phyloP scores from a whole-genome alignment of 495 filamentous ascomycete genomes.

The Aspergillus bertholletiae region DNA sequence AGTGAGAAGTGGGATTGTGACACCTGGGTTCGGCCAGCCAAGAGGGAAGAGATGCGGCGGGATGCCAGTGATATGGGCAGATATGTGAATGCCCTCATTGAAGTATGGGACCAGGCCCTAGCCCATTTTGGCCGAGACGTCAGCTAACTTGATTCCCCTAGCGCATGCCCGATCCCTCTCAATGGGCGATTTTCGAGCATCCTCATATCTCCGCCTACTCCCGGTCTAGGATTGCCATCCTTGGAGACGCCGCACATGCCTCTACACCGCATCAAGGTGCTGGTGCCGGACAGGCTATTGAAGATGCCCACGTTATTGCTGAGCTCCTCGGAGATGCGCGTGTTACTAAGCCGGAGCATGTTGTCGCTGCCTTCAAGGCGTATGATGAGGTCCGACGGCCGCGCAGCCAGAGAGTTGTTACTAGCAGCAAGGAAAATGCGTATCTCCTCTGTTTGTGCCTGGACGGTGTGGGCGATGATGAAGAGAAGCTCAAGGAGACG shows the following conservation, averaged over 20 bases:
- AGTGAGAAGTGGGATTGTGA: slow-evolving; percentile 44
- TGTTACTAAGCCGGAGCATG: slow-evolving; percentile 19
- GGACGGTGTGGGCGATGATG: slow-evolving; percentile 41
- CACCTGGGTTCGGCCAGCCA: slow-evolving; percentile 54
- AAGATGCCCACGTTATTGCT: slow-evolving; percentile 60
- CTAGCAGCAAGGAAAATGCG: slow-evolving; percentile 44
- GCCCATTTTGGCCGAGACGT: not conserved
- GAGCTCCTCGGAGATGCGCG: slow-evolving; percentile 47
- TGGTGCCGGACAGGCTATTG: slow-evolving; percentile 65
- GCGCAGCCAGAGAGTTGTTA: slow-evolving; percentile 46
- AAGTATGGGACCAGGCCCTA: slow-evolving; percentile 20
- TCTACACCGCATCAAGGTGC: slow-evolving; percentile 67
- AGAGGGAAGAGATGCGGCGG: slow-evolving; percentile 51
- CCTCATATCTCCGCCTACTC: slow-evolving; percentile 52
- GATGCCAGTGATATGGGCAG: slow-evolving; percentile 55
- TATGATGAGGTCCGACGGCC: slow-evolving; percentile 59
- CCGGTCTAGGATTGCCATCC: slow-evolving; percentile 51
- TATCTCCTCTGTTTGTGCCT: slow-evolving; percentile 39
- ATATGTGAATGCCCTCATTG: slow-evolving; percentile 42
- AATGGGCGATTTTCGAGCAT: slow-evolving; percentile 65
- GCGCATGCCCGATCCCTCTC: slow-evolving; percentile 44
- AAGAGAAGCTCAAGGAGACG: slow-evolving; percentile 35
- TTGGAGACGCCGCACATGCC: slow-evolving; percentile 70
- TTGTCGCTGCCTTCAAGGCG: slow-evolving; percentile 49
- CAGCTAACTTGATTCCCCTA: slow-evolving; percentile 1